A percentile compares a stretch with the other conserved stretches of the same genome.
Evolutionary conservation across 352 stramenopile genomes (phyloP).

Genomic region (Peronospora destructor): DNA sequence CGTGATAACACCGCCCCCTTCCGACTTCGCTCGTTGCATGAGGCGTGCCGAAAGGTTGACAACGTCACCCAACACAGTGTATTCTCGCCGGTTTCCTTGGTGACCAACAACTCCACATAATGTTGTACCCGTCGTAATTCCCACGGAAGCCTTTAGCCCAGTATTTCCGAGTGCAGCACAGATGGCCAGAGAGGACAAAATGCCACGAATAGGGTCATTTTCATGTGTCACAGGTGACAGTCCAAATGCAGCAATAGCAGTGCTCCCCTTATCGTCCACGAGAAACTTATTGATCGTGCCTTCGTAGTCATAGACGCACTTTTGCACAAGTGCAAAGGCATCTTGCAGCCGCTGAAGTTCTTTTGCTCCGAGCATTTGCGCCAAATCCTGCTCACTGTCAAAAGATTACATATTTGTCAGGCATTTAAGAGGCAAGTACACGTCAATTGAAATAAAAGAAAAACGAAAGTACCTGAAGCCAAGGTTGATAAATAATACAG

Average conservation of each 20-base stretch:
- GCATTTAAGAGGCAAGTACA: neutral
- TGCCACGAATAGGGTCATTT: constrained; percentile 86
- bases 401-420: neutral
- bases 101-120: constrained; percentile 90
- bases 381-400: constrained; percentile 62
- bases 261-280: constrained; percentile 93
- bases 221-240: constrained; percentile 89
- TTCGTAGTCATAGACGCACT: constrained; percentile 91
- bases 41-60: constrained; percentile 91
- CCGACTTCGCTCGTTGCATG: constrained; percentile 86
- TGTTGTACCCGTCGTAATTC: constrained; percentile 88
- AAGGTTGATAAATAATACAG: constrained; percentile 91
- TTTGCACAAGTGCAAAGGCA: constrained; percentile 80
- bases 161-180: constrained; percentile 60
- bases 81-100: constrained; percentile 87
- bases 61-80: constrained; percentile 90
- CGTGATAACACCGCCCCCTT: constrained; percentile 83
- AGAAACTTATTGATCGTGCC: constrained; percentile 95
- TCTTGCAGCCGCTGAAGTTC: constrained; percentile 70
- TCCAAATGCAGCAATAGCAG: constrained; percentile 90
- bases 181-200: constrained; percentile 84
- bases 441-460: neutral
- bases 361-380: constrained; percentile 62
- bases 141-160: constrained; percentile 80
- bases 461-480: constrained; percentile 64